Evolutionary conservation across 345 rosid species (phyloP).

Genomic region (Gossypium raimondii): DNA sequence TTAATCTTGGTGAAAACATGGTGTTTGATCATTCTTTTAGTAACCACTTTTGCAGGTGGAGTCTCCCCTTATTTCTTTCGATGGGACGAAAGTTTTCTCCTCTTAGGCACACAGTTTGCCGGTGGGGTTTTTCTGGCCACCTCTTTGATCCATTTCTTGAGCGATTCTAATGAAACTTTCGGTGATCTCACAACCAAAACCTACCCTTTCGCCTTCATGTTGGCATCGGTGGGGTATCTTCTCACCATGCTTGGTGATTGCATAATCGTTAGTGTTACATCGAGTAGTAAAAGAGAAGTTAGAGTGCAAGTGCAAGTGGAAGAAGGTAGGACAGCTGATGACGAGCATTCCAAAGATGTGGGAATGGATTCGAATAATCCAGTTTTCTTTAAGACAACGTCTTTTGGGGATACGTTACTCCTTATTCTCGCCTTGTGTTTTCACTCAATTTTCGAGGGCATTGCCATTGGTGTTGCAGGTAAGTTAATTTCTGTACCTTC

Average conservation of each 20-base stretch:
- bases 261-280: slow-evolving; percentile 35
- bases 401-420: slow-evolving; percentile 64
- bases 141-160: slow-evolving; percentile 64
- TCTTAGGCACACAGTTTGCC: slow-evolving; percentile 76
- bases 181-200: slow-evolving; percentile 38
- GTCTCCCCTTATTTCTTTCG: slow-evolving; percentile 67
- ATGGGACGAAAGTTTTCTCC: slow-evolving; percentile 71
- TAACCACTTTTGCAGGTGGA: slow-evolving; percentile 60
- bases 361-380: slow-evolving; percentile 30
- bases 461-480: slow-evolving; percentile 83
- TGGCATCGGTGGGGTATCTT: slow-evolving; percentile 64
- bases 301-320: slow-evolving; percentile 27
- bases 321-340: slow-evolving; percentile 25
- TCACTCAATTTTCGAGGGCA: slow-evolving; percentile 85
- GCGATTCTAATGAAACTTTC: slow-evolving; percentile 63
- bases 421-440: slow-evolving; percentile 73
- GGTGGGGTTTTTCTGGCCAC: slow-evolving; percentile 79
- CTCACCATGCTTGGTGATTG: slow-evolving; percentile 82
- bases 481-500: slow-evolving; percentile 11
- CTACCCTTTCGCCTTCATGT: slow-evolving; percentile 77
- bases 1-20: slow-evolving; percentile 62
- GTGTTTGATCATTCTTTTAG: slow-evolving; percentile 67
- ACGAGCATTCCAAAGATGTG: slow-evolving; percentile 19
- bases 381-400: slow-evolving; percentile 37
- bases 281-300: slow-evolving; percentile 13